phyloP scores from a whole-genome alignment of 345 rosid genomes.

The Boechera retrofracta region DNA sequence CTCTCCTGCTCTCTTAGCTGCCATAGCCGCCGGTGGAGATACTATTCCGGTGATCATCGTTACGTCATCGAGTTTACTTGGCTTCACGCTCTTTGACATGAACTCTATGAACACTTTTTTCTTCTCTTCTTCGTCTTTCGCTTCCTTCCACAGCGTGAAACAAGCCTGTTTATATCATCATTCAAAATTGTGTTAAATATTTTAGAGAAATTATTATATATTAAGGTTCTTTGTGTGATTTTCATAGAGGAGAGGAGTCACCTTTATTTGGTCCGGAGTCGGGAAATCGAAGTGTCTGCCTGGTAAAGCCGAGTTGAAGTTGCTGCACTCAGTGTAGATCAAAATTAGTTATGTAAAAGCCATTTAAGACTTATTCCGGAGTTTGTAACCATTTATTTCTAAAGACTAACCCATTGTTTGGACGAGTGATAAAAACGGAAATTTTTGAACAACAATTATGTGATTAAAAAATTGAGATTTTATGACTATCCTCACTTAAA shows the following conservation, averaged over 20 bases:
- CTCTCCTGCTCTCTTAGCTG: constrained; percentile 83
- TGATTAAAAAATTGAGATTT: neutral
- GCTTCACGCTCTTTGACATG: constrained; percentile 49
- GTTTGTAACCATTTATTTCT: neutral
- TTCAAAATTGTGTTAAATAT: neutral
- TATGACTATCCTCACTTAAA: constrained; percentile 56
- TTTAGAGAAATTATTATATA: neutral
- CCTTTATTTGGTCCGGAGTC: constrained; percentile 56
- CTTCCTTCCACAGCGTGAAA: constrained; percentile 51
- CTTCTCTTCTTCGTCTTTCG: constrained; percentile 40
- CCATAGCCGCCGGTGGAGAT: constrained; percentile 90
- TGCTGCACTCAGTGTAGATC: constrained; percentile 46
- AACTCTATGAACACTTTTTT: constrained; percentile 53
- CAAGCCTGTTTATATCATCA: constrained; percentile 49
- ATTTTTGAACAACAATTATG: too few relatives aligned
- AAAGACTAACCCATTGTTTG: neutral
- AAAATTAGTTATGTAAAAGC: neutral
- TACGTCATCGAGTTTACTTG: constrained; percentile 63
- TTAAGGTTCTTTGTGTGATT: constrained; percentile 8
- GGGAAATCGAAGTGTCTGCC: constrained; percentile 90
- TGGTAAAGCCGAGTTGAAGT: constrained; percentile 84
- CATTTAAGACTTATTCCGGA: neutral
- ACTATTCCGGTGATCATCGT: constrained; percentile 65
- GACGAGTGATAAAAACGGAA: too few relatives aligned
- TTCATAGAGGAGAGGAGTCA: constrained; percentile 6